These are phyloP conservation scores for Cicer judaicum DNA, from an alignment of 306 rosid genomes.

Conservation along the genomic window DNA sequence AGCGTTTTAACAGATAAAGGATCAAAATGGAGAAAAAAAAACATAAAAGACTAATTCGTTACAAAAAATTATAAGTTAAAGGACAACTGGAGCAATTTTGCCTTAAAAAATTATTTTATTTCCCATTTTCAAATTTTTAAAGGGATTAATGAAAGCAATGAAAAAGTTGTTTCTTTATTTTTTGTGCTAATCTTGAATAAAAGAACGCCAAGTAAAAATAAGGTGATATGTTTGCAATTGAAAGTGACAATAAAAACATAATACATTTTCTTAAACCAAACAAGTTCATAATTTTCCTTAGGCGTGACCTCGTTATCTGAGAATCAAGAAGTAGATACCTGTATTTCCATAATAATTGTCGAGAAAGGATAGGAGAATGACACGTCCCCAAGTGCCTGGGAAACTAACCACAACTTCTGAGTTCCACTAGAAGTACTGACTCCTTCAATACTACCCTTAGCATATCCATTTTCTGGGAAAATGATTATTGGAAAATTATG, in stretches of 20 bases:
- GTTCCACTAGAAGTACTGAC: slow-evolving; percentile 48
- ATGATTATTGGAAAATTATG: slow-evolving; percentile 29
- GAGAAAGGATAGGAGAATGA: slow-evolving; percentile 88
- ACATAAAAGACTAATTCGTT: no score
- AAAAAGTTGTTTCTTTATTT: no score
- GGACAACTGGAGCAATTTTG: no score
- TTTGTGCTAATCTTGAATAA: no score
- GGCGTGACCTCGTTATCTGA: background rate
- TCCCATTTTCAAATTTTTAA: background rate
- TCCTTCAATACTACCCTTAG: slow-evolving; percentile 67
- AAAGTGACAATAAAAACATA: background rate
- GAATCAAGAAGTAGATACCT: slow-evolving; percentile 54
- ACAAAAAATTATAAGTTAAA: no score
- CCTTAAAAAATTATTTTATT: background rate
- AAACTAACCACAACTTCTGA: slow-evolving; percentile 66
- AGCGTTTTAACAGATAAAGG: no score
- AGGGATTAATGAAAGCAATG: background rate
- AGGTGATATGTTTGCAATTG: background rate
- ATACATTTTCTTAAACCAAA: background rate
- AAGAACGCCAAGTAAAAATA: background rate
- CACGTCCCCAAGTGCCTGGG: slow-evolving; percentile 88
- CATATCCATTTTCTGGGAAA: slow-evolving; percentile 67
- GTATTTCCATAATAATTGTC: slow-evolving; percentile 77
- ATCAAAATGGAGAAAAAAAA: no score
- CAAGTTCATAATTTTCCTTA: background rate